phyloP scores from a whole-genome alignment of 192 early-diverging fungal genomes.

The Umbelopsis isabellina region DNA sequence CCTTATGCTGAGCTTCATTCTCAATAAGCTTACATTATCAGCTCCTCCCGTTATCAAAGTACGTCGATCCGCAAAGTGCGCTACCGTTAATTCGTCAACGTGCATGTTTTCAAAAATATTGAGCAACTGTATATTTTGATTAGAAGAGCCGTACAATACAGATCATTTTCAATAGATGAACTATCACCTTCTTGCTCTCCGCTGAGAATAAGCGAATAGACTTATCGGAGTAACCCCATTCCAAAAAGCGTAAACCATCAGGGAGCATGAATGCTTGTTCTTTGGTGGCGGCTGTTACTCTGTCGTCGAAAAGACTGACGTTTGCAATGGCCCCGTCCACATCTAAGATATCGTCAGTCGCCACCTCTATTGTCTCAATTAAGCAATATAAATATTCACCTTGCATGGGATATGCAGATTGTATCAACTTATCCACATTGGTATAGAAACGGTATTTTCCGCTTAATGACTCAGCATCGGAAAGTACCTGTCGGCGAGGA shows the following conservation, averaged over 20 bases:
- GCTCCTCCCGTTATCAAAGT: slow-evolving; percentile 65
- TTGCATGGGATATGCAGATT: slow-evolving; percentile 53
- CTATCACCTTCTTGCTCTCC: slow-evolving; percentile 52
- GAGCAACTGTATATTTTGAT: slow-evolving; percentile 35
- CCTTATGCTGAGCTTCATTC: not conserved
- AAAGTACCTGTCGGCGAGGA: slow-evolving; percentile 53
- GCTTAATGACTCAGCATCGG: slow-evolving; percentile 40
- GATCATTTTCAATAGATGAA: not conserved
- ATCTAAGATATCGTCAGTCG: slow-evolving; percentile 34
- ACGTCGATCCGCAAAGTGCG: slow-evolving; percentile 60
- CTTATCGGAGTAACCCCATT: slow-evolving; percentile 68
- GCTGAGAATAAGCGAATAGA: slow-evolving; percentile 57
- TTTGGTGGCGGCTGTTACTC: slow-evolving; percentile 40
- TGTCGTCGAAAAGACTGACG: slow-evolving; percentile 51
- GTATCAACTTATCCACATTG: slow-evolving; percentile 55
- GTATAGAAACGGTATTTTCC: slow-evolving; percentile 51
- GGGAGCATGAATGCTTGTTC: slow-evolving; percentile 50
- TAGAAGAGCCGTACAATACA: not conserved
- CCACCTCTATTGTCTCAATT: not conserved
- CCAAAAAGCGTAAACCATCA: slow-evolving; percentile 53
- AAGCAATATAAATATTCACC: slow-evolving; percentile 34
- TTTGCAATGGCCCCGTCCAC: slow-evolving; percentile 55
- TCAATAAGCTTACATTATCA: slow-evolving; percentile 43
- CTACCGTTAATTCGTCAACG: slow-evolving; percentile 58
- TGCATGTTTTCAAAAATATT: slow-evolving; percentile 67